Evolutionary conservation across 2,329 filamentous ascomycete species (phyloP).

Genomic region (Penicillium vulpinum): DNA sequence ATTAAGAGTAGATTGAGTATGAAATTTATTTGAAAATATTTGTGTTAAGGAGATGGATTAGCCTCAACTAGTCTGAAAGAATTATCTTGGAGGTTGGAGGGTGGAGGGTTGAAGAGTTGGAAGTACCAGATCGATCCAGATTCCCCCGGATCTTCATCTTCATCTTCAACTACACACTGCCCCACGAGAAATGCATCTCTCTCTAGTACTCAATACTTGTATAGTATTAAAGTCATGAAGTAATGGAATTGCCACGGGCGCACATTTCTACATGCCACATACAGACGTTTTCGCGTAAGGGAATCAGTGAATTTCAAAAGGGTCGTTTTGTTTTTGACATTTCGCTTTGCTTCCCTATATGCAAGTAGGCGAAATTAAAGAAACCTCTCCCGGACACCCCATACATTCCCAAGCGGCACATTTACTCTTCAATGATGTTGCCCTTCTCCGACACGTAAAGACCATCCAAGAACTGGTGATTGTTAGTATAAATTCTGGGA

Average conservation of each 20-base stretch:
- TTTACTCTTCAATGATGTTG: conserved; percentile 74
- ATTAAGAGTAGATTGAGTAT: neutral
- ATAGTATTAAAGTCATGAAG: conserved; percentile 1
- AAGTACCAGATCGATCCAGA: neutral
- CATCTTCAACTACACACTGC: neutral
- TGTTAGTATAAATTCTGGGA: conserved; percentile 7
- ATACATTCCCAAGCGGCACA: conserved; percentile 35
- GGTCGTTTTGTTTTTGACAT: conserved; percentile 38
- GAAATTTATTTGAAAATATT: neutral
- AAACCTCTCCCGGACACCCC: conserved; percentile 41
- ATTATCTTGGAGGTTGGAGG: neutral
- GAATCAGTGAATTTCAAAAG: conserved; percentile 29
- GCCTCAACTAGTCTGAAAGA: neutral
- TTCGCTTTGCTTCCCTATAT: conserved; percentile 43
- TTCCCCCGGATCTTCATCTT: conserved; percentile 1
- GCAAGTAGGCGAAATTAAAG: conserved; percentile 43
- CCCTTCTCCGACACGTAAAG: conserved; percentile 99
- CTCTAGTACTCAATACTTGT: neutral
- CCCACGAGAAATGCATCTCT: neutral
- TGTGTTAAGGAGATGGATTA: neutral
- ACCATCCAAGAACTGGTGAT: conserved; percentile 90
- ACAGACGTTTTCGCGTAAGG: conserved; percentile 27
- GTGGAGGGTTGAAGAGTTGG: neutral
- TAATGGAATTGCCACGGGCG: conserved; percentile 10
- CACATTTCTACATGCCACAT: conserved; percentile 34